A percentile compares a stretch with the other conserved stretches of the same genome.
Evolutionary conservation across 495 filamentous ascomycete species (phyloP).

Genomic region (Xylaria grammica): DNA sequence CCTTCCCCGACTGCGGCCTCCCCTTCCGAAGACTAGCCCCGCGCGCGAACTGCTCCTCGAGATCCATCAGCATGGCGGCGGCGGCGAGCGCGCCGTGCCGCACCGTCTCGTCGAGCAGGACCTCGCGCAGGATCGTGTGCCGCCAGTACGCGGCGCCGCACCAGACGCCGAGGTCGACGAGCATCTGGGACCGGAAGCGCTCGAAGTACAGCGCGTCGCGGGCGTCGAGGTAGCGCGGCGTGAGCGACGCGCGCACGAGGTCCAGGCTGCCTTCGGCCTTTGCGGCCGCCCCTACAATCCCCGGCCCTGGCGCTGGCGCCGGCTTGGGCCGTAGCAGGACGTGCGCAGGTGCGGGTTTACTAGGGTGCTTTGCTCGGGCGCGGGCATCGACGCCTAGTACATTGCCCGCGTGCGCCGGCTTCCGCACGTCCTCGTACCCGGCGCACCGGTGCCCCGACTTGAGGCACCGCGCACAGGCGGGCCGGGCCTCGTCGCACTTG

Average conservation of each 20-base stretch:
- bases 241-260: conserved; percentile 21
- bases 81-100: conserved; percentile 26
- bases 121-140: conserved; percentile 22
- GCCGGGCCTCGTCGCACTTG: conserved; percentile 65
- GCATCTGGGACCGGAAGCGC: conserved; percentile 26
- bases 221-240: conserved; percentile 27
- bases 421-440: conserved; percentile 53
- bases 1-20: neutral
- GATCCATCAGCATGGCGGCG: conserved; percentile 25
- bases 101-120: conserved; percentile 26
- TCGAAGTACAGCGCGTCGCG: conserved; percentile 34
- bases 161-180: conserved; percentile 24
- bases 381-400: no score
- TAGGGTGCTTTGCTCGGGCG: neutral
- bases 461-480: conserved; percentile 59
- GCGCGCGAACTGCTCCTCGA: conserved; percentile 14
- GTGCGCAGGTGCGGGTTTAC: no score
- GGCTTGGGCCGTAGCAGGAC: neutral
- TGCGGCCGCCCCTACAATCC: no score
- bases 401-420: no score
- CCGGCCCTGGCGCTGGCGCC: neutral
- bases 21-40: neutral
- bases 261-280: neutral
- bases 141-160: conserved; percentile 29
- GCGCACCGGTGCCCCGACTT: conserved; percentile 60